Percentiles rank a stretch among this genome's conserved stretches.
Evolutionary conservation across 2,329 filamentous ascomycete genomes (phyloP).

Genomic region (Purpureocillium lavendulum): DNA sequence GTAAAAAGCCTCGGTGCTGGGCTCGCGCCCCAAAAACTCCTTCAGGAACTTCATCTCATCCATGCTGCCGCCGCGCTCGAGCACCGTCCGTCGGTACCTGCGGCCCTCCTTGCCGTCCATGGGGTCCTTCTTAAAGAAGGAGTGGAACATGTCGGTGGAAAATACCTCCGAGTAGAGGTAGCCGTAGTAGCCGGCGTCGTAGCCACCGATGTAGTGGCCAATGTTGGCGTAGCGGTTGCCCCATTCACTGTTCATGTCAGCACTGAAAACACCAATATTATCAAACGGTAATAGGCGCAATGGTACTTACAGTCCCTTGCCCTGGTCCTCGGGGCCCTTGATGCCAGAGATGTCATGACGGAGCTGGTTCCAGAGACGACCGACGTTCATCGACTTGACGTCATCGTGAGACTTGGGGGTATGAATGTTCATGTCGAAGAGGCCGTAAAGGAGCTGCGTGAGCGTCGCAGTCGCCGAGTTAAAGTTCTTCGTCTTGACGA

Average conservation of each 20-base stretch:
- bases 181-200: constrained; percentile 78
- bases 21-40: constrained; percentile 70
- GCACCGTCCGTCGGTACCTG: constrained; percentile 67
- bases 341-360: constrained; percentile 64
- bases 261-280: constrained; percentile 1
- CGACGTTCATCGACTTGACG: constrained; percentile 57
- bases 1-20: constrained; percentile 73
- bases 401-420: constrained; percentile 60
- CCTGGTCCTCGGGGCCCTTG: constrained; percentile 63
- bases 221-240: constrained; percentile 74
- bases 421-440: constrained; percentile 79
- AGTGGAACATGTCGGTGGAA: constrained; percentile 79
- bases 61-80: constrained; percentile 69
- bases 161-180: constrained; percentile 72
- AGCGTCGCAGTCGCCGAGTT: constrained; percentile 75
- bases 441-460: constrained; percentile 70
- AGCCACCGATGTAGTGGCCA: constrained; percentile 75
- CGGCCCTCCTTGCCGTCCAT: constrained; percentile 69
- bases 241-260: constrained; percentile 46
- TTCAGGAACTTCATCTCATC: constrained; percentile 75
- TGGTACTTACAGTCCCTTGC: constrained; percentile 40
- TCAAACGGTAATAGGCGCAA: background rate
- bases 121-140: constrained; percentile 67
- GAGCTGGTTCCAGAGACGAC: constrained; percentile 63
- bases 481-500: constrained; percentile 71